phyloP scores from a whole-genome alignment of 2,329 filamentous ascomycete species.

The Aspergillus novoparasiticus region DNA sequence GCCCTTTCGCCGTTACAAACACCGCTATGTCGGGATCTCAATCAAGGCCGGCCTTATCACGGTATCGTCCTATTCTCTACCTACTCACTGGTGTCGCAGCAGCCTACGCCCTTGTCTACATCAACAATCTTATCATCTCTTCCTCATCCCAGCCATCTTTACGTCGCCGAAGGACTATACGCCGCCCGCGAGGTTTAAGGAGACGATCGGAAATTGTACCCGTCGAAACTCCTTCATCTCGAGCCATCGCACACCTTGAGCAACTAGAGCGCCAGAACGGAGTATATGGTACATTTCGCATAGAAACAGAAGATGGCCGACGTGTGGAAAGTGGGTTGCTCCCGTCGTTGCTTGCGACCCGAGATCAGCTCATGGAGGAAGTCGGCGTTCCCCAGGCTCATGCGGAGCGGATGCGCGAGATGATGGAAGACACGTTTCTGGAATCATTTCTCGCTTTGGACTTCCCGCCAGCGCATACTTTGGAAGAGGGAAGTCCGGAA shows the following conservation, averaged over 20 bases:
- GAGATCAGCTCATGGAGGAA: constrained; percentile 46
- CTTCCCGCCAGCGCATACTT: constrained; percentile 39
- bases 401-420: constrained; percentile 45
- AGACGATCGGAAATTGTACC: constrained; percentile 25
- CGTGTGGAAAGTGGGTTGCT: constrained; percentile 45
- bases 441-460: constrained; percentile 47
- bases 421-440: constrained; percentile 48
- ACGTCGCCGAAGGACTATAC: constrained; percentile 44
- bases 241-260: constrained; percentile 43
- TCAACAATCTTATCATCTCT: constrained; percentile 36
- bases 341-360: constrained; percentile 45
- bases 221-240: constrained; percentile 37
- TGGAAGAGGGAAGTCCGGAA: constrained; percentile 37
- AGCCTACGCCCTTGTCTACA: constrained; percentile 45
- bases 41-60: constrained; percentile 36
- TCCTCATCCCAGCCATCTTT: constrained; percentile 31
- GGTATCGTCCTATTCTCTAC: constrained; percentile 45
- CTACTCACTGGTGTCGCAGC: constrained; percentile 45
- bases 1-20: constrained; percentile 10
- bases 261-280: constrained; percentile 44
- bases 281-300: constrained; percentile 46
- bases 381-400: constrained; percentile 41
- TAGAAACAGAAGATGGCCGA: constrained; percentile 45
- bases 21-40: constrained; percentile 35
- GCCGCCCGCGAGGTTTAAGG: constrained; percentile 35